Evolutionary conservation across 441 rosid species (phyloP).

Genomic region (Brassica balearica): DNA sequence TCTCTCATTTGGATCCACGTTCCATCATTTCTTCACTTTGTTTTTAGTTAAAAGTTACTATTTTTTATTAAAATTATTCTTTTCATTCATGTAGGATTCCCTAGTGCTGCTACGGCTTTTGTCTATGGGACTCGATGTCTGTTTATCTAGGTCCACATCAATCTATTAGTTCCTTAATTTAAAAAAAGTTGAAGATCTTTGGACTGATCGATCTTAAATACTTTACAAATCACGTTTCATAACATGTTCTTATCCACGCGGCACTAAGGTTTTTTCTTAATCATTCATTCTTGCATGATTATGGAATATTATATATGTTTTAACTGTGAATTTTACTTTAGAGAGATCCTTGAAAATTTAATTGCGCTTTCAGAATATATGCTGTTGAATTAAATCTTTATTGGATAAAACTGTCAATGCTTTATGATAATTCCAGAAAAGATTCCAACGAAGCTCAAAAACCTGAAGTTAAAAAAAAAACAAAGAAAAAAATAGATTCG

Average conservation of each 20-base stretch:
- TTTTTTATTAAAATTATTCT: neutral
- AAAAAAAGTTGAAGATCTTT: neutral
- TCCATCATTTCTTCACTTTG: constrained; percentile 24
- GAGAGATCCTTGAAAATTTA: neutral
- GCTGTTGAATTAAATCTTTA: neutral
- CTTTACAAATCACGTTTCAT: constrained; percentile 3
- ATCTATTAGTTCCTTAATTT: neutral
- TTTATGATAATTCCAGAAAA: neutral
- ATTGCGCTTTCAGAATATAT: neutral
- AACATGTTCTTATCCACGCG: neutral
- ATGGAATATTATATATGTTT: neutral
- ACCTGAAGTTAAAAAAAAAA: neutral
- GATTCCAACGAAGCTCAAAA: neutral
- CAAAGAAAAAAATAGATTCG: neutral
- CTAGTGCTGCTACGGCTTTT: constrained; percentile 14
- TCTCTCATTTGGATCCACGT: constrained; percentile 2
- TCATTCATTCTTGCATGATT: neutral
- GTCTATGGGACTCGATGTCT: neutral
- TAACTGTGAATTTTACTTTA: neutral
- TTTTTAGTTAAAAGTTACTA: neutral
- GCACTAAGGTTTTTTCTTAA: neutral
- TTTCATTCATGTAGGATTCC: neutral
- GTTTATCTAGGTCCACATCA: neutral
- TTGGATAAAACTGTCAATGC: neutral
- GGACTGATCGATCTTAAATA: neutral